These are phyloP conservation scores for Prunus campanulata DNA, from an alignment of 306 rosid genomes.

Conservation along the genomic window DNA sequence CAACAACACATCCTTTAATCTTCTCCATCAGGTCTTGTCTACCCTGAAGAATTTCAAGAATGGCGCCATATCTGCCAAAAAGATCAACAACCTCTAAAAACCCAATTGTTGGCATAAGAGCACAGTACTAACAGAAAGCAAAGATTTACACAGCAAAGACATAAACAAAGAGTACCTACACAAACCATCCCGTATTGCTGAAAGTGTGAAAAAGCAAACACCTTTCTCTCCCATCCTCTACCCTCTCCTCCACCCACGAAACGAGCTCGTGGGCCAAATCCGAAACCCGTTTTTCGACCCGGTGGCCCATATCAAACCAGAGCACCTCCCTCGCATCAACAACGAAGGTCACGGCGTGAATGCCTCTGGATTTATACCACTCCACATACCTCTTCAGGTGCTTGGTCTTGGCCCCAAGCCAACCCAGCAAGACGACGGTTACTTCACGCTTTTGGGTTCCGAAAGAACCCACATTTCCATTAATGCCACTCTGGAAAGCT, in stretches of 20 bases:
- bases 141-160: not conserved
- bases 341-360: slow-evolving; percentile 63
- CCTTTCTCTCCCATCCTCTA: slow-evolving; percentile 57
- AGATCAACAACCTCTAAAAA: not conserved
- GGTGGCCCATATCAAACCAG: slow-evolving; percentile 49
- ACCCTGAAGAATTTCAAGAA: slow-evolving; percentile 51
- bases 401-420: slow-evolving; percentile 79
- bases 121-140: not conserved
- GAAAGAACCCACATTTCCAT: slow-evolving; percentile 18
- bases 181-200: slow-evolving; percentile 96
- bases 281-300: slow-evolving; percentile 49
- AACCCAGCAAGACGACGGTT: slow-evolving; percentile 75
- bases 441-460: slow-evolving; percentile 30
- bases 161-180: slow-evolving; percentile 46
- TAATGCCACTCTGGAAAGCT: slow-evolving; percentile 24
- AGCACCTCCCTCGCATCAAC: slow-evolving; percentile 58
- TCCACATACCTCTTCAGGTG: slow-evolving; percentile 78
- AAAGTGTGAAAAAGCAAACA: slow-evolving; percentile 76
- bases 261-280: slow-evolving; percentile 46
- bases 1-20: slow-evolving; percentile 78
- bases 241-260: slow-evolving; percentile 53
- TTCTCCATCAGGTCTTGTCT: slow-evolving; percentile 52
- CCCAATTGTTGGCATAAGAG: not conserved
- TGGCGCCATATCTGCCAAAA: slow-evolving; percentile 65
- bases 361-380: slow-evolving; percentile 77